Base-by-base conservation (phyloP, 1,284 basidiomycete species). In the Stereum hirsutum region DNA sequence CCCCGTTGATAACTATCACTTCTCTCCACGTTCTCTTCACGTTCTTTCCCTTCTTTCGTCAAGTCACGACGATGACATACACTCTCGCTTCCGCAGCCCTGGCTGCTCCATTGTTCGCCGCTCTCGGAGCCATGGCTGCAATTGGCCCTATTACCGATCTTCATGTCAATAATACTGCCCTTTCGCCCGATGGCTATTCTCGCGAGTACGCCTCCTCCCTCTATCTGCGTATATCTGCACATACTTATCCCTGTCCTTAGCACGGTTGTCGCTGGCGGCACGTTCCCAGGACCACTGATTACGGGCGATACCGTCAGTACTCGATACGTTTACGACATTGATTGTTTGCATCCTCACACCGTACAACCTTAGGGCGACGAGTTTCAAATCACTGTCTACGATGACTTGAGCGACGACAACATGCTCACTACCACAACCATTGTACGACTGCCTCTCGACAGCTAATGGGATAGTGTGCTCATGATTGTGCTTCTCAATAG, bases 381-480 rank as follows among this genome's bases (percentile, higher is more conserved):
- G 4, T 59, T 61, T 46, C 46, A 56, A 48, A 49, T 66, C 40
- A 66, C 63, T 38, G 62, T 67, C 36, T 51, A 56, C 17, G 55
- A 65, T 47, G 41, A 56, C 24, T 47, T 67, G 28, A 60, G 54
- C 0, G 60, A 66, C 47, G 51, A 54, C 8, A 55, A 50, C 2
- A 63, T 65, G 62, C 44, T 57, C 17, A 55, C 59, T 42, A 50
- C 53, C 7, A 64, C 64, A 10, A 57, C 61, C 24, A 62, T 67
- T 38, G 63, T 62, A 21, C 12, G n/a, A 11, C 11, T 14, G 25
- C 20, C 1, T 14, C 31, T 24, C 7, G 39, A 27, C 15, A 27
- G n/a, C 4, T 15, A 11, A 10, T 41, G 20, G 10, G 11, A 1
- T 19, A 12, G 12, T 41, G 24, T 15, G 14, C 19, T 11, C 19